Evolutionary conservation across 164 flowering plant species (phyloP).

Genomic region (Stephania cephalantha): DNA sequence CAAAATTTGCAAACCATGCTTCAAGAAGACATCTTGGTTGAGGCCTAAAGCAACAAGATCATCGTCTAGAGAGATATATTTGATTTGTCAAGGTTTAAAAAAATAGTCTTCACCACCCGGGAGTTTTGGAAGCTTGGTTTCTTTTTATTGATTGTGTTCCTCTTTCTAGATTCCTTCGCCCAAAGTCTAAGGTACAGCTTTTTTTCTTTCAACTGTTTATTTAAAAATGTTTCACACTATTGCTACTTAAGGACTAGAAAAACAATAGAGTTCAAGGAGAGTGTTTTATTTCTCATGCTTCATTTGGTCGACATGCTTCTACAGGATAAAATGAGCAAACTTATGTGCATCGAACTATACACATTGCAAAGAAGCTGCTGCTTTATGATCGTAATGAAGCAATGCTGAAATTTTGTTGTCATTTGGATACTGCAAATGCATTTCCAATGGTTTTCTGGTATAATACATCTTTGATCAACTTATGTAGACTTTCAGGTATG

Average conservation of each 20-base stretch:
- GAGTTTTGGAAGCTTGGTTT: background rate
- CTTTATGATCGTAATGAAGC: background rate
- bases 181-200: background rate
- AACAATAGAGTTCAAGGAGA: background rate
- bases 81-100: slow-evolving; percentile 67
- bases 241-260: background rate
- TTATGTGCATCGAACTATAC: background rate
- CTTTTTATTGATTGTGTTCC: background rate
- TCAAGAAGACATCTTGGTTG: slow-evolving; percentile 72
- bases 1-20: slow-evolving; percentile 64
- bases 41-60: slow-evolving; percentile 96
- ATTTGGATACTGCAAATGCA: background rate
- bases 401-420: background rate
- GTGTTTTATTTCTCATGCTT: background rate
- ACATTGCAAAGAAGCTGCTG: background rate
- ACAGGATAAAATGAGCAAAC: background rate
- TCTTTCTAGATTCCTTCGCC: background rate
- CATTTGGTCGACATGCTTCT: background rate
- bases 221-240: background rate
- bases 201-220: no score
- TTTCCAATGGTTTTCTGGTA: background rate
- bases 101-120: background rate
- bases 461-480: background rate
- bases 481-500: background rate
- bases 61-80: slow-evolving; percentile 88